Percentiles rank a stretch among this genome's conserved stretches.
phyloP scores from a whole-genome alignment of 768 basidiomycete genomes.

The Suillus sp. region DNA sequence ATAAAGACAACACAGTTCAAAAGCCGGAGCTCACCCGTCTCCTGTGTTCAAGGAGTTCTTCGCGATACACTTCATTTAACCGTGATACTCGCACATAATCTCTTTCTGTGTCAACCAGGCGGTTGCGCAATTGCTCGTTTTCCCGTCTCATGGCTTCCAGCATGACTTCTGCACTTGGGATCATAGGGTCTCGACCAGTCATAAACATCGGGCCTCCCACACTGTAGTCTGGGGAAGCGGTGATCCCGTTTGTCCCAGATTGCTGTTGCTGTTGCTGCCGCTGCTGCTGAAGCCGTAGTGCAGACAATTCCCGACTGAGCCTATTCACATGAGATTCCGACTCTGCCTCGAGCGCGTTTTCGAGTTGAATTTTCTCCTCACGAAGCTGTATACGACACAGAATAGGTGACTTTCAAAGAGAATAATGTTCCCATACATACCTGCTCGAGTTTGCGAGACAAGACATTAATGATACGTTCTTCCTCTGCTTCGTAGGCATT shows the following conservation, averaged over 20 bases:
- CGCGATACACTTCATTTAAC: conserved; percentile 81
- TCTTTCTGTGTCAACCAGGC: conserved; percentile 73
- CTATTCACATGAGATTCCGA: conserved; percentile 84
- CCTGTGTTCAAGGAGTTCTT: conserved; percentile 80
- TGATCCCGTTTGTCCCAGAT: conserved; percentile 21
- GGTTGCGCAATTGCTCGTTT: conserved; percentile 71
- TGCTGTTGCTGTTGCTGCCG: conserved; percentile 39
- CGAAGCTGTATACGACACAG: conserved; percentile 52
- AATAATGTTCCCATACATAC: conserved; percentile 36
- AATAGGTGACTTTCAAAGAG: conserved; percentile 5
- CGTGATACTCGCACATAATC: conserved; percentile 74
- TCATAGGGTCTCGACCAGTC: conserved; percentile 32
- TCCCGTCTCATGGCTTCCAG: conserved; percentile 76
- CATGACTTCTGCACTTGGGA: conserved; percentile 56
- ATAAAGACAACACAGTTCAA: conserved; percentile 14
- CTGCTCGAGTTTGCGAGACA: conserved; percentile 84
- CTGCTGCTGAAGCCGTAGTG: conserved; percentile 61
- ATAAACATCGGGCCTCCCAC: conserved; percentile 12
- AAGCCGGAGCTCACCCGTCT: conserved; percentile 55
- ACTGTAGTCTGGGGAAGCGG: conserved; percentile 32
- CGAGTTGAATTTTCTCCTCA: conserved; percentile 83
- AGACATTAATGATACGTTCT: conserved; percentile 81
- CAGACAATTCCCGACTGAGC: conserved; percentile 68
- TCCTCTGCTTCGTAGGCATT: conserved; percentile 91
- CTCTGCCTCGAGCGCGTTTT: conserved; percentile 82